Percentiles rank a stretch among this genome's conserved stretches.
These are phyloP conservation scores for Microbotryum saponariae DNA, from an alignment of 1,284 basidiomycete genomes.

Conservation along the genomic window DNA sequence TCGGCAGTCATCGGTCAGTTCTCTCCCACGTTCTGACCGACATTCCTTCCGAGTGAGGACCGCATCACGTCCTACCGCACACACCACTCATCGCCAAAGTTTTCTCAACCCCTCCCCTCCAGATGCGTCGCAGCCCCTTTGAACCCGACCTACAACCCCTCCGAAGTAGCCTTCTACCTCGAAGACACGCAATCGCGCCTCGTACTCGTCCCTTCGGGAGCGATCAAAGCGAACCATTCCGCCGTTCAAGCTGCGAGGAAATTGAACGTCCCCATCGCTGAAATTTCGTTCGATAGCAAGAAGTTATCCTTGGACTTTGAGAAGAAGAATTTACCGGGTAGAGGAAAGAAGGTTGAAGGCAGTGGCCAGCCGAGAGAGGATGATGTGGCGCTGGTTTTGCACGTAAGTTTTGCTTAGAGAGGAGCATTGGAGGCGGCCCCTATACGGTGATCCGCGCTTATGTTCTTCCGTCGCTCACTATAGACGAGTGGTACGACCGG, in stretches of 20 bases:
- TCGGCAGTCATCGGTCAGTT: constrained; percentile 36
- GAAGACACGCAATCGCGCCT: constrained; percentile 41
- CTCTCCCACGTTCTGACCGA: neutral
- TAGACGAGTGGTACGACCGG: constrained; percentile 58
- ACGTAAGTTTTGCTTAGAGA: constrained; percentile 13
- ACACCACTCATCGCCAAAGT: neutral
- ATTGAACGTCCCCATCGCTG: constrained; percentile 37
- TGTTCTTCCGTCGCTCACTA: neutral
- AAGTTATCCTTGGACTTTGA: neutral
- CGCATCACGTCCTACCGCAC: neutral
- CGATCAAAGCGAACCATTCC: constrained; percentile 11
- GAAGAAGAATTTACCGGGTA: no score
- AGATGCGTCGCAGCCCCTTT: constrained; percentile 44
- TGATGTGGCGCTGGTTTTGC: constrained; percentile 53
- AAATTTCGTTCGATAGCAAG: constrained; percentile 36
- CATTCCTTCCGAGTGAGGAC: neutral
- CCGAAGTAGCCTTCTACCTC: constrained; percentile 43
- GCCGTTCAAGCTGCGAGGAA: constrained; percentile 34
- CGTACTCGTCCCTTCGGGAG: constrained; percentile 33
- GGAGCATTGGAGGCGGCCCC: neutral
- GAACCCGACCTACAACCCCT: constrained; percentile 44
- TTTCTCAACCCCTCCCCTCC: neutral
- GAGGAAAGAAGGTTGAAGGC: constrained; percentile 3
- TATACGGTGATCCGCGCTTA: constrained; percentile 36
- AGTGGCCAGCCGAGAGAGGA: constrained; percentile 39